Evolutionary conservation across 129 eudicot genomes (phyloP).

Genomic region (Artemisia annua): DNA sequence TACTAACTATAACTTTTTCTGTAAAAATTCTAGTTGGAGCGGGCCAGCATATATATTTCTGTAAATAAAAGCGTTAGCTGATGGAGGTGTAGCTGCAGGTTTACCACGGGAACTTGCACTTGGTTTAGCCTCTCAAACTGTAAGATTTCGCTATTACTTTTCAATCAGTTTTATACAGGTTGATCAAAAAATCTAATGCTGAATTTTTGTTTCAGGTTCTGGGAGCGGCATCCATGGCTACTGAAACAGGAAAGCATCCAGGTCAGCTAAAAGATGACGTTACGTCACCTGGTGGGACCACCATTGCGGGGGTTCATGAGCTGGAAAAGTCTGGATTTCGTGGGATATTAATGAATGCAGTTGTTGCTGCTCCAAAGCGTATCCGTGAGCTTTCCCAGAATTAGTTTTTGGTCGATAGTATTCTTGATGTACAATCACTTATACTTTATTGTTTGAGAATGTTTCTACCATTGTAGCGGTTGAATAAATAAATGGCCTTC

Average conservation of each 20-base stretch:
- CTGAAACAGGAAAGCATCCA: slow-evolving; percentile 71
- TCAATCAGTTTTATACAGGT: no score
- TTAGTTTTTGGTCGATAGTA: slow-evolving; percentile 25
- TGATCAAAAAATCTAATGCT: not conserved
- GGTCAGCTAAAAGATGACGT: slow-evolving; percentile 98
- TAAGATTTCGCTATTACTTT: slow-evolving; percentile 46
- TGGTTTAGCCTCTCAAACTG: slow-evolving; percentile 93
- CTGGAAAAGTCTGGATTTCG: slow-evolving; percentile 91
- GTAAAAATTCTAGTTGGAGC: slow-evolving; percentile 57
- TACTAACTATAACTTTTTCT: not conserved
- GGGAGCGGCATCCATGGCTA: slow-evolving; percentile 91
- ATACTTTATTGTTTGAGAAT: not conserved
- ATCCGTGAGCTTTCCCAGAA: slow-evolving; percentile 71
- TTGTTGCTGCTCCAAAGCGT: slow-evolving; percentile 93
- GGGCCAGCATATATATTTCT: slow-evolving; percentile 92
- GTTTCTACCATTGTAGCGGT: not conserved
- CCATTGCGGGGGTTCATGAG: slow-evolving; percentile 93
- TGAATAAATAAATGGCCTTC: slow-evolving; percentile 8
- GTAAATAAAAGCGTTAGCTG: slow-evolving; percentile 95
- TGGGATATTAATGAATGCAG: slow-evolving; percentile 89
- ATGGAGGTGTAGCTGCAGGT: slow-evolving; percentile 99
- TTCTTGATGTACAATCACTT: slow-evolving; percentile 3
- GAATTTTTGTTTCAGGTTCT: slow-evolving; percentile 51
- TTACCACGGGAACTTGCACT: slow-evolving; percentile 87
- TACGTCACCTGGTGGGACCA: slow-evolving; percentile 96